Evolutionary conservation across 495 filamentous ascomycete species (phyloP).

Genomic region (Friedmanniomyces endolithicus): DNA sequence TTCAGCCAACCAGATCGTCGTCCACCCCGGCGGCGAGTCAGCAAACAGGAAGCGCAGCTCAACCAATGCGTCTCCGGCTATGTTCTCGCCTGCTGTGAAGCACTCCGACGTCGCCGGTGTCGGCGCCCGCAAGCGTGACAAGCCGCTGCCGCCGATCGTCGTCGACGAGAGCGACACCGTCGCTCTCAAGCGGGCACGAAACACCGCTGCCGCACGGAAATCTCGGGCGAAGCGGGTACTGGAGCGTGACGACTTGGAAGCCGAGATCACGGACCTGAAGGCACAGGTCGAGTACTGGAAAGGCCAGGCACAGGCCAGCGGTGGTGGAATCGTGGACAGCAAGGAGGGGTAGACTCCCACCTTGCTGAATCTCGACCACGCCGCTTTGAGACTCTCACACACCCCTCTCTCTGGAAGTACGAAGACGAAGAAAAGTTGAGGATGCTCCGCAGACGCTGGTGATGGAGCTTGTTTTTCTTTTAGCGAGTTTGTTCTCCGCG

Average conservation of each 20-base stretch:
- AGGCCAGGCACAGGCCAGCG: conserved; percentile 23
- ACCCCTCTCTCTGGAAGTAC: not conserved
- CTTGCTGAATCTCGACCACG: not conserved
- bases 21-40: conserved; percentile 20
- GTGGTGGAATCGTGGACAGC: not conserved
- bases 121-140: conserved; percentile 54
- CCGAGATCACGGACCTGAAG: conserved; percentile 38
- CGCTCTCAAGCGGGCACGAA: conserved; percentile 85
- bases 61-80: conserved; percentile 22
- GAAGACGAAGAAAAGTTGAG: not conserved
- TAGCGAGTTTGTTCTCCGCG: not conserved
- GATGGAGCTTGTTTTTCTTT: not conserved
- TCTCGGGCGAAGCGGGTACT: conserved; percentile 73
- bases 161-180: conserved; percentile 59
- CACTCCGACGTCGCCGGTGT: conserved; percentile 63
- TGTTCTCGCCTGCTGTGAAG: conserved; percentile 30
- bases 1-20: conserved; percentile 16
- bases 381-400: not conserved
- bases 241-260: conserved; percentile 51
- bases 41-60: conserved; percentile 18
- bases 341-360: not conserved
- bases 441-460: not conserved
- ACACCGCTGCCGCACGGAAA: conserved; percentile 90
- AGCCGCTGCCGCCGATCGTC: conserved; percentile 67
- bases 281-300: conserved; percentile 41